A percentile compares a stretch with the other conserved stretches of the same genome.
Conservation (phyloP, 495 filamentous ascomycete species). For the Rhizodiscina lignyota region DNA sequence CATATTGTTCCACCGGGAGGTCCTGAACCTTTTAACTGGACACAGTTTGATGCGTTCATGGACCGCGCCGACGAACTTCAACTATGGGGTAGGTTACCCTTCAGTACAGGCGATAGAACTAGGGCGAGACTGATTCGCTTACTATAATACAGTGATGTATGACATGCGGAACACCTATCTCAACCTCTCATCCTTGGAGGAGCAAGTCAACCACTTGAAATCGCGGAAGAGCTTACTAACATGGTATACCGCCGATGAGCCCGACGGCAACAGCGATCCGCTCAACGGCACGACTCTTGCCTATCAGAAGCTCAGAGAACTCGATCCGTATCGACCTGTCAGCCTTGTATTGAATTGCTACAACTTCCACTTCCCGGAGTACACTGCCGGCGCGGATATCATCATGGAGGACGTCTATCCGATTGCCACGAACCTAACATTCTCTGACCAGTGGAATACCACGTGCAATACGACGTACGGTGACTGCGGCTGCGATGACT, state of each 20-base stretch:
- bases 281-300: slow-evolving; percentile 27
- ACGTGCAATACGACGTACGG: slow-evolving; percentile 49
- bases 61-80: slow-evolving; percentile 35
- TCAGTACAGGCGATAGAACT: too few relatives aligned
- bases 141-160: too few relatives aligned
- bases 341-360: slow-evolving; percentile 52
- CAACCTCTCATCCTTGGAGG: slow-evolving; percentile 33
- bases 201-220: slow-evolving; percentile 35
- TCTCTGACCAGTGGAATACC: slow-evolving; percentile 28
- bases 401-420: slow-evolving; percentile 53
- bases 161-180: slow-evolving; percentile 45
- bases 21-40: slow-evolving; percentile 11
- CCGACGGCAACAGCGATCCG: slow-evolving; percentile 47
- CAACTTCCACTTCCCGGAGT: slow-evolving; percentile 50
- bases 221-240: slow-evolving; percentile 37
- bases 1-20: slow-evolving; percentile 29
- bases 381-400: slow-evolving; percentile 44
- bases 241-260: slow-evolving; percentile 55
- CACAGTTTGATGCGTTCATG: slow-evolving; percentile 24
- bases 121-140: too few relatives aligned
- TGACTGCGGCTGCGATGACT: slow-evolving; percentile 60
- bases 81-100: too few relatives aligned
- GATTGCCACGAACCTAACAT: slow-evolving; percentile 36
- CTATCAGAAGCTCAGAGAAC: slow-evolving; percentile 29
- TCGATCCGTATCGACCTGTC: slow-evolving; percentile 57